Base-by-base conservation (phyloP, 1,284 basidiomycete species). In the Volvariella volvacea region DNA sequence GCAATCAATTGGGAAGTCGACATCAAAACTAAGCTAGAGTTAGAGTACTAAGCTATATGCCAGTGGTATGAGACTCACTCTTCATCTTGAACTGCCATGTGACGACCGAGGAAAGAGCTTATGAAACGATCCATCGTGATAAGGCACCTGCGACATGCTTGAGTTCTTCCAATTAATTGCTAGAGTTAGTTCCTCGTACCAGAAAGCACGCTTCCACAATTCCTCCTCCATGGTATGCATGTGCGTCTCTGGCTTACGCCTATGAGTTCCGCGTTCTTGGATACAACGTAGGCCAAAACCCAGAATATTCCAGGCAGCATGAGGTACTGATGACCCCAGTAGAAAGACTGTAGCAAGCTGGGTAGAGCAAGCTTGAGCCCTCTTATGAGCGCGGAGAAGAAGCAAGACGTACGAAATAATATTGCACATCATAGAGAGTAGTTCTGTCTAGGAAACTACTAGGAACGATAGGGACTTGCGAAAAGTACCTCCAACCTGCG, bases 31-130 rank as follows among this genome's bases (percentile, higher is more conserved):
- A 49, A 22, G 41, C 16, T 50, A 21, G 21, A 16, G 4, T 30
- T 7, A 36, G 17, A 44, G 16, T n/a, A n/a, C n/a, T n/a, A 19
- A 41, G 19, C 2, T 16, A 14, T 10, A 21, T 21, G 16, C 22
- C 32, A 3, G 9, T 21, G 37, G 17, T 6, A 22, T 41, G 8
- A n/a, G 32, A 48, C 78, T 52, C 52, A 85, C 83, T 91, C 88
- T 60, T 88, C 85, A 49, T 89, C 87, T 28, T 85, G 80, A 10
- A 91, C 74, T 1, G 80, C 77, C 50, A 82, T 77, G 2, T 85
- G 83, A 14, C 88, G 71, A 1, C 88, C 88, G 28, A 88, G 73
- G n/a, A 75, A 76, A 0, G 79, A 73, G 50, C 81, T 82, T 45
- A 76, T 71, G 19, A 73, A 55, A 21, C 86, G 64, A 49, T 86